Percentiles rank a stretch among this genome's conserved stretches.
Evolutionary conservation across 495 filamentous ascomycete species (phyloP).

Genomic region (Haplographium delicatum): DNA sequence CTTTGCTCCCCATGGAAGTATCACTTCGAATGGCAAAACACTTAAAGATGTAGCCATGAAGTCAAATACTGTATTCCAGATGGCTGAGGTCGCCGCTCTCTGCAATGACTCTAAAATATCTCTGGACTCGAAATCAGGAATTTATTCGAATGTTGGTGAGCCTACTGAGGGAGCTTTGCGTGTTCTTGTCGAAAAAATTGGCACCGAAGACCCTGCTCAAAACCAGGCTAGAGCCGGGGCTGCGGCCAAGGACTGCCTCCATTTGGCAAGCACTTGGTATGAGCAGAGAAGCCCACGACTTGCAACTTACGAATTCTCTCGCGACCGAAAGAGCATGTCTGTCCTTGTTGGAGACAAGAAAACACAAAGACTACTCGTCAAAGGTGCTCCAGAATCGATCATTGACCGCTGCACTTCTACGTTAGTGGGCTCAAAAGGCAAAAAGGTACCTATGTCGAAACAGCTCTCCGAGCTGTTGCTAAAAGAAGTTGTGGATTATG

Average conservation of each 20-base stretch:
- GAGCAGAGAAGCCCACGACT: conserved; percentile 68
- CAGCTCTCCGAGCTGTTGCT: conserved; percentile 63
- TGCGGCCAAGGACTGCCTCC: conserved; percentile 59
- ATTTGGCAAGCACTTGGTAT: conserved; percentile 69
- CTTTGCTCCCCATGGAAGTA: conserved; percentile 76
- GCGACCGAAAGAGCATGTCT: conserved; percentile 99
- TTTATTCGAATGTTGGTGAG: conserved; percentile 85
- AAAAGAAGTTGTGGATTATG: conserved; percentile 79
- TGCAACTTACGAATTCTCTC: conserved; percentile 93
- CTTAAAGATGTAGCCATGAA: conserved; percentile 63
- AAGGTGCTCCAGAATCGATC: conserved; percentile 92
- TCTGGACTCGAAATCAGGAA: conserved; percentile 66
- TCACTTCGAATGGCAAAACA: conserved; percentile 60
- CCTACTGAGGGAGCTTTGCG: conserved; percentile 93
- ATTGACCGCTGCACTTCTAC: conserved; percentile 83
- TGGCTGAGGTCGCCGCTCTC: conserved; percentile 80
- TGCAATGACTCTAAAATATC: conserved; percentile 88
- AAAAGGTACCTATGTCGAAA: conserved; percentile 61
- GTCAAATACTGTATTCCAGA: conserved; percentile 74
- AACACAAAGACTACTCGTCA: conserved; percentile 80
- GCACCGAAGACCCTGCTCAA: conserved; percentile 50
- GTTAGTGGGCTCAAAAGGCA: conserved; percentile 69
- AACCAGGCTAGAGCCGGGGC: conserved; percentile 51
- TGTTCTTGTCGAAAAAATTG: conserved; percentile 91
- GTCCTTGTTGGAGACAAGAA: conserved; percentile 70